These are phyloP conservation scores for Setaria italica DNA, from an alignment of 202 grass and related monocot species.

Conservation along the genomic window DNA sequence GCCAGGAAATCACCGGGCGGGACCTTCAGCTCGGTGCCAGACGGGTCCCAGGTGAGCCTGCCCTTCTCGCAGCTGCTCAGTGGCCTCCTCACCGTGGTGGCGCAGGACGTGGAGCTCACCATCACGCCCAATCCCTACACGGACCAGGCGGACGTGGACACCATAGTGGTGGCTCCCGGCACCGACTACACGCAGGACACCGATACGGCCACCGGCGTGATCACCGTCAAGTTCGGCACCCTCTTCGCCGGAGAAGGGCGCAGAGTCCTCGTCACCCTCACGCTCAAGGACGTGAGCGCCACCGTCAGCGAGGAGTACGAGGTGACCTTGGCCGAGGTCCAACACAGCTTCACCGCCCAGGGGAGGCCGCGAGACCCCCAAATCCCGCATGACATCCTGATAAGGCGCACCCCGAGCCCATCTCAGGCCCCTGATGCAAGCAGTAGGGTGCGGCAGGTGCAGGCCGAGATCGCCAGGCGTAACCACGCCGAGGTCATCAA, in stretches of 20 bases:
- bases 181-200: not conserved
- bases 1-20: conserved; percentile 32
- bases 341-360: not conserved
- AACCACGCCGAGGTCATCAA: not conserved
- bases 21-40: conserved; percentile 7
- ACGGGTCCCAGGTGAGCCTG: conserved; percentile 11
- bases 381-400: not conserved
- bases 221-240: conserved; percentile 31
- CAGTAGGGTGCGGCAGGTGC: not conserved
- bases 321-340: not conserved
- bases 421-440: not conserved
- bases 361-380: not conserved
- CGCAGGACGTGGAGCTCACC: not conserved
- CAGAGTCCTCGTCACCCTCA: conserved; percentile 25
- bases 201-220: not conserved
- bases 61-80: conserved; percentile 19
- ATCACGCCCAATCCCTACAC: not conserved
- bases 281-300: not conserved
- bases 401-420: not conserved
- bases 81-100: conserved; percentile 32
- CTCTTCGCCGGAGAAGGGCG: conserved; percentile 35
- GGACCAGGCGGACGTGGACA: not conserved
- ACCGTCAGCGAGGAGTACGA: not conserved
- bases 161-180: not conserved
- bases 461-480: not conserved